These are phyloP conservation scores for Coprinopsis marcescibilis DNA, from an alignment of 768 basidiomycete species.

Conservation along the genomic window DNA sequence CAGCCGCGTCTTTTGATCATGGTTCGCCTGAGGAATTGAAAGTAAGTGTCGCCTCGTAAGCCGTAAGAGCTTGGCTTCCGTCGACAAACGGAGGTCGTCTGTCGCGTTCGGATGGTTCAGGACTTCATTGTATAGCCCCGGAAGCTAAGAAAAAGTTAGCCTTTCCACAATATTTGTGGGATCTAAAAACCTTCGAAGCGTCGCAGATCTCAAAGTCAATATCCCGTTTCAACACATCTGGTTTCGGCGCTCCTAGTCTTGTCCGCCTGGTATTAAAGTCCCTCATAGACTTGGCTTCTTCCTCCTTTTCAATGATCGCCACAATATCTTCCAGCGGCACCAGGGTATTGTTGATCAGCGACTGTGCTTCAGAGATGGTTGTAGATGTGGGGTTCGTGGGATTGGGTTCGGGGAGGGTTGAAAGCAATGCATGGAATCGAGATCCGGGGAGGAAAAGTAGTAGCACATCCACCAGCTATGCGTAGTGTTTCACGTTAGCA, in stretches of 20 bases:
- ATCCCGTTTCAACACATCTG: slow-evolving; percentile 53
- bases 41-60: slow-evolving; percentile 58
- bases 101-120: slow-evolving; percentile 74
- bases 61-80: slow-evolving; percentile 70
- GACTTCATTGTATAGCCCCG: slow-evolving; percentile 69
- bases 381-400: slow-evolving; percentile 67
- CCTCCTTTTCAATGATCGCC: slow-evolving; percentile 53
- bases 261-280: slow-evolving; percentile 77
- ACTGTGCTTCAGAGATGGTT: slow-evolving; percentile 50
- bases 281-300: slow-evolving; percentile 47
- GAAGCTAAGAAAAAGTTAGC: slow-evolving; percentile 44
- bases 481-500: too few species aligned
- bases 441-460: slow-evolving; percentile 73
- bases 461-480: slow-evolving; percentile 62
- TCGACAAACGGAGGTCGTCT: slow-evolving; percentile 71
- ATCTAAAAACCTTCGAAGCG: slow-evolving; percentile 47
- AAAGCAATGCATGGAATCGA: slow-evolving; percentile 53
- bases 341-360: slow-evolving; percentile 63
- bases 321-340: slow-evolving; percentile 71
- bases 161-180: slow-evolving; percentile 2
- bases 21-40: slow-evolving; percentile 43
- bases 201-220: slow-evolving; percentile 62
- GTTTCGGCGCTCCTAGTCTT: slow-evolving; percentile 62
- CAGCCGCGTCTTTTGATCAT: slow-evolving; percentile 38
- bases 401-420: slow-evolving; percentile 66